Evolutionary conservation across 306 rosid genomes (phyloP), one percentile per base, ranked within the genome.

Genomic region (Nissolia schottii): DNA sequence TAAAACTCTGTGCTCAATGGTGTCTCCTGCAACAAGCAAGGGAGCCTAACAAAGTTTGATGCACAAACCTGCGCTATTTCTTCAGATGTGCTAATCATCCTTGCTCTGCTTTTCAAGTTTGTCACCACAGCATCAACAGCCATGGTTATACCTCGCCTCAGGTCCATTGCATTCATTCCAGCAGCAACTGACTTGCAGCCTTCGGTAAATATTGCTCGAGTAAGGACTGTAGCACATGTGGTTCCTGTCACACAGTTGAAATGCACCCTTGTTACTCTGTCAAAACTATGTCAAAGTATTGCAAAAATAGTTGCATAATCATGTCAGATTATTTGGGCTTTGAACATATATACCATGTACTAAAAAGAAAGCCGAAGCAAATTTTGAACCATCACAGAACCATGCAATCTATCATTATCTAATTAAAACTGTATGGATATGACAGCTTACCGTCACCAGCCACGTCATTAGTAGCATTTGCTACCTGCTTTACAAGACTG

Each of bases 161-260:
- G 74, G 82, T 93, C 98, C 98, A 93, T 93, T 5, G 97, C 96
- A 80, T 93, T 93, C 97, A 93, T 87, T 70, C 98, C 96, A 29
- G 98, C 96, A 6, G 98, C 98, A 75, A 93, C 97, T 37, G 98
- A 93, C 83, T 93, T 93, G 89, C 98, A 93, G 14, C 98, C 98
- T 77, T 94, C 98, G 0, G 95, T 34, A 54, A 85, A 91, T 77
- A 94, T 94, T 35, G 98, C 98, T 35, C 85, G 83, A 0, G 98
- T 94, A 64, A 94, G 90, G 70, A 91, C 81, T 2, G 98, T 94
- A 15, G 98, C 98, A 73, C 97, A 91, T 11, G 98, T 91, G 35
- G 98, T 94, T 58, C 98, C 98, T 94, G 85, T 69, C 74, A 35
- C 64, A 81, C 10, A 66, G 35, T 60, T 12, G 62, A 75, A 64